A percentile compares a stretch with the other conserved stretches of the same genome.
Conservation (phyloP, 2,329 filamentous ascomycete genomes). For the Exophiala alcalophila region DNA sequence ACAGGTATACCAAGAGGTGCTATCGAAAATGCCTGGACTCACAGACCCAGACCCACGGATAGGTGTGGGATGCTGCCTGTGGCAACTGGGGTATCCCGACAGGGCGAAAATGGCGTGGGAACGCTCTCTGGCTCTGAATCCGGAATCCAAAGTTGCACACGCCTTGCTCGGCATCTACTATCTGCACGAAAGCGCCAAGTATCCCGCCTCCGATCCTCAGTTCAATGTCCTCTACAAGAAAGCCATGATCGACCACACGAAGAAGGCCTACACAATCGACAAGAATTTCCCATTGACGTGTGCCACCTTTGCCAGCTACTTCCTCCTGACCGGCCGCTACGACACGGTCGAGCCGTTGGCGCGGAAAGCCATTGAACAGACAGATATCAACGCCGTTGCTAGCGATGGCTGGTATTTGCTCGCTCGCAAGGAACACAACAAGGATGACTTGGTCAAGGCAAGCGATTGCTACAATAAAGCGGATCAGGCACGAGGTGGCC, state of each 20-base stretch:
- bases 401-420: constrained; percentile 97
- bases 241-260: constrained; percentile 91
- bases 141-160: constrained; percentile 83
- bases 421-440: constrained; percentile 84
- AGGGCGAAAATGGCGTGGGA: constrained; percentile 91
- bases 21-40: constrained; percentile 80
- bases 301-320: constrained; percentile 85
- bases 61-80: constrained; percentile 94
- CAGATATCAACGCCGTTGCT: constrained; percentile 92
- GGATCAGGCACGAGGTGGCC: constrained; percentile 84
- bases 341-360: constrained; percentile 80
- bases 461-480: constrained; percentile 84
- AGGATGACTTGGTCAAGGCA: constrained; percentile 70
- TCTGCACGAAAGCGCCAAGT: constrained; percentile 78
- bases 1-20: constrained; percentile 78
- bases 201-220: constrained; percentile 76
- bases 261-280: constrained; percentile 89
- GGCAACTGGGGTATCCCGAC: constrained; percentile 92
- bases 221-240: constrained; percentile 85
- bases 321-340: constrained; percentile 77
- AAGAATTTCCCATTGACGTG: constrained; percentile 87
- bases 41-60: constrained; percentile 93
- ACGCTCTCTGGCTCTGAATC: constrained; percentile 66
- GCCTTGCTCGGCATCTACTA: constrained; percentile 88
- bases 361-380: constrained; percentile 90